phyloP scores from a whole-genome alignment of 345 rosid genomes.

The Odontarrhena argentea region DNA sequence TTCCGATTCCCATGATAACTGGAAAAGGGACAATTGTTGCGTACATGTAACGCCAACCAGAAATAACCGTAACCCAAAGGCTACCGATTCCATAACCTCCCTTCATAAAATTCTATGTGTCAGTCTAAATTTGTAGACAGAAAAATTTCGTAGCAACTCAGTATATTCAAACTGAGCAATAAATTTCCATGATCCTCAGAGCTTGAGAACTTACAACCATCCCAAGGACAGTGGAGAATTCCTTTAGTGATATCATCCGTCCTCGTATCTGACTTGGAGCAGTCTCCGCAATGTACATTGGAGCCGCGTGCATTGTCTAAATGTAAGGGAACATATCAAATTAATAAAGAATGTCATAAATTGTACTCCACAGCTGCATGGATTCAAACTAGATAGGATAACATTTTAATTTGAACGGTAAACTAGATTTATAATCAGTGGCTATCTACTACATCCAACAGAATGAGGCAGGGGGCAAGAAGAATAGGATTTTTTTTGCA shows the following conservation, averaged over 20 bases:
- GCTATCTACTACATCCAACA: slow-evolving; percentile 8
- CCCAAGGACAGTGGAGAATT: slow-evolving; percentile 93
- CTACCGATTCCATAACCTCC: slow-evolving; percentile 94
- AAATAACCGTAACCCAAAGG: slow-evolving; percentile 64
- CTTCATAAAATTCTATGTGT: slow-evolving; percentile 49
- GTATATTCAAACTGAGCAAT: slow-evolving; percentile 4
- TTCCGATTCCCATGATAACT: slow-evolving; percentile 87
- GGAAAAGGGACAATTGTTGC: slow-evolving; percentile 80
- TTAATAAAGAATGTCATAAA: slow-evolving; percentile 6
- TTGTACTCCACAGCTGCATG: neutral
- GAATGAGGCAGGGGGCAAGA: neutral
- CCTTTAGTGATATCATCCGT: slow-evolving; percentile 86
- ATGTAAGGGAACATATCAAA: slow-evolving; percentile 24
- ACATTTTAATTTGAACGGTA: slow-evolving; percentile 12
- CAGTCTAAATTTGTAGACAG: slow-evolving; percentile 13
- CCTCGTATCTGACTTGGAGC: slow-evolving; percentile 94
- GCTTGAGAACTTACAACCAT: slow-evolving; percentile 87
- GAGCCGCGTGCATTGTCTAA: slow-evolving; percentile 99
- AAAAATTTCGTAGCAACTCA: slow-evolving; percentile 11
- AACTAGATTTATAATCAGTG: neutral
- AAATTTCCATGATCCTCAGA: slow-evolving; percentile 9
- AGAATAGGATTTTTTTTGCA: neutral
- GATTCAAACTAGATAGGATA: neutral
- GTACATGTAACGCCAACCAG: slow-evolving; percentile 99
- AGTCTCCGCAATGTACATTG: slow-evolving; percentile 99